Base-by-base conservation (phyloP, 805 yeast genomes). In the Nakazawaea molendinolei region DNA sequence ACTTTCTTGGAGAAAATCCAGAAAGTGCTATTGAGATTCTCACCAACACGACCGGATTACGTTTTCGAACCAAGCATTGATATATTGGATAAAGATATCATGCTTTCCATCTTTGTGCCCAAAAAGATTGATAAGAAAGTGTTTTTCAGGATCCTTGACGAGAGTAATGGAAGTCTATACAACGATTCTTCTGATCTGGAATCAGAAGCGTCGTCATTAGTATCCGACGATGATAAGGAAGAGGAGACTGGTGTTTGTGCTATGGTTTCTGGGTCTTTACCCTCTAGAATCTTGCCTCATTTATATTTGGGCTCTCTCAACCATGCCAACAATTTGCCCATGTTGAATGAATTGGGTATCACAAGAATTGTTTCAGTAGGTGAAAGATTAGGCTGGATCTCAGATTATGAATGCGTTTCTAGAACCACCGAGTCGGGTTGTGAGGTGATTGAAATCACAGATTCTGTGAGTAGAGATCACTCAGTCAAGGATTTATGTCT, bases 341-440 rank as follows among this genome's bases (percentile, higher is more conserved):
- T 90, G 44, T 61, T 90, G 37, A 56, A 61, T 20, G 69, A 68
- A 38, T 58, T 90, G 9, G 86, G 85, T 0, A 86, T 90, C 39
- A 71, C 67, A 13, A 74, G 83, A 39, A 69, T 90, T 9, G 78
- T 90, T 10, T 79, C 92, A 2, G 96, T 90, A 8, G 97, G 97
- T 2, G 97, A 90, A 48, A 60, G 62, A 8, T 59, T 83, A 6
- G 61, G 70, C 2, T 87, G 95, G 95, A 46, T 76, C 22, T 53
- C 55, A 22, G 45, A 43, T 5, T 32, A 58, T 12, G 36, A 43
- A 8, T 46, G 48, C 34, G 30, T 40, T 1, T 31, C 42, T 1
- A 28, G 42, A 1, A 38, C 28, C 8, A 51, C 55, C 1, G 48
- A 48, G 22, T 46, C 53, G 7, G 60, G 57, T 1, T 53, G 60